Evolutionary conservation across 139 green algal genomes (phyloP), one percentile per base, ranked within the genome.

Genomic region (Desmodesmus armatus): DNA sequence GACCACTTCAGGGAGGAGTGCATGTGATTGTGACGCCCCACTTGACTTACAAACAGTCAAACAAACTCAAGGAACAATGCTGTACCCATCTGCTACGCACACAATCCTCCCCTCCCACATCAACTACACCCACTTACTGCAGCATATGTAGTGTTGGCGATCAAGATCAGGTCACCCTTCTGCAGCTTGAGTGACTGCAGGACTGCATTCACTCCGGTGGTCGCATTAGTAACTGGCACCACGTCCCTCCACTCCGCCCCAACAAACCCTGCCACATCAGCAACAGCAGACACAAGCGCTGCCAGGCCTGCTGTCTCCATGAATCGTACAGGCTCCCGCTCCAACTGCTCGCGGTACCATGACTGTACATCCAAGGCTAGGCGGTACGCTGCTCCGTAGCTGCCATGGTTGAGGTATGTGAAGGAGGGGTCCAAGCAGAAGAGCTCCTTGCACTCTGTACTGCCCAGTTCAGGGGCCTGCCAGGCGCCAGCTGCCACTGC

Each of bases 391-490:
- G 92, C 92, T 0, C 92, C 92, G 67, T 94, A 95, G 77, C 69
- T 88, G 83, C 92, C 92, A 58, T 95, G 92, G 82, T 95, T 95
- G 0, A 95, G 83, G 84, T 95, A 93, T 1, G 71, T 65, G 23
- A 85, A 74, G 0, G 27, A 40, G 0, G 83, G 53, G 35, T 92
- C 89, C 53, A 95, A 74, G 6, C 47, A 49, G 63, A 93, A 95
- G 23, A 95, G 85, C 1, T 83, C n/a, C 23, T 73, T 67, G 44
- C 62, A 76, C n/a, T 79, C 72, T 7, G n/a, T 25, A 7, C 37
- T 87, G 51, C 75, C 84, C 31, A 76, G 63, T 19, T 60, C 5
- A 33, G 47, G 2, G 6, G 7, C 33, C 25, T 40, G n/a, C 51
- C 27, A 11, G 33, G n/a, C n/a, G 62, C 78, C 78, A 23, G 49